Evolutionary conservation across 1,284 basidiomycete genomes (phyloP).

Genomic region (Austroboletus rostrupii): DNA sequence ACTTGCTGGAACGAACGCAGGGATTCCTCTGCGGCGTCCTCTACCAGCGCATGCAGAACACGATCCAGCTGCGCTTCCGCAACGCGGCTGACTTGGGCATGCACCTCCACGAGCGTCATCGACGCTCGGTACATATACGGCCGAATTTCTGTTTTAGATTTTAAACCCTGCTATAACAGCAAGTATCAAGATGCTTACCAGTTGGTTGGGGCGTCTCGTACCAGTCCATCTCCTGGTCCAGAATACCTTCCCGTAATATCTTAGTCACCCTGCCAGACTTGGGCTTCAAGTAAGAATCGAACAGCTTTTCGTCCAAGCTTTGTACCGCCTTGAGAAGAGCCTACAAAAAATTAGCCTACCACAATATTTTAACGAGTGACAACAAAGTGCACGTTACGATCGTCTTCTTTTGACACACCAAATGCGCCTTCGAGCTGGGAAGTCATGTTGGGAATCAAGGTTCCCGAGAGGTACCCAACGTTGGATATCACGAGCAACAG

Average conservation of each 20-base stretch:
- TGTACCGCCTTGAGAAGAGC: constrained; percentile 75
- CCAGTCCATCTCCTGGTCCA: constrained; percentile 86
- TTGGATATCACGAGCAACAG: constrained; percentile 90
- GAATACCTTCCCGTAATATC: constrained; percentile 76
- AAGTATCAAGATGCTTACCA: constrained; percentile 46
- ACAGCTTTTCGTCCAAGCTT: constrained; percentile 84
- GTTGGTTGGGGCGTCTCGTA: constrained; percentile 83
- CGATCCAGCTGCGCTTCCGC: constrained; percentile 80
- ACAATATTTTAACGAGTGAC: neutral
- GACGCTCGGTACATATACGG: constrained; percentile 91
- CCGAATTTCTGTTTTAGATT: constrained; percentile 69
- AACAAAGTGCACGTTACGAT: constrained; percentile 52
- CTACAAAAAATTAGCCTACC: constrained; percentile 33
- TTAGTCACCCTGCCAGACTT: constrained; percentile 66
- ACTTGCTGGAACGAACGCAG: constrained; percentile 84
- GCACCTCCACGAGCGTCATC: constrained; percentile 86
- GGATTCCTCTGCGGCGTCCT: constrained; percentile 79
- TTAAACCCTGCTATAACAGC: neutral
- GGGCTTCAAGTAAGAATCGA: constrained; percentile 82
- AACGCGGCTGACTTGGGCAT: constrained; percentile 83
- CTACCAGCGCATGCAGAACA: constrained; percentile 78
- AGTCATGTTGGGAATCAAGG: constrained; percentile 77
- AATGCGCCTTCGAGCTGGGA: constrained; percentile 78
- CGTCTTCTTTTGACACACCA: constrained; percentile 71
- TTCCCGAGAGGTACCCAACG: constrained; percentile 71